Conservation (phyloP, 257 asterid species). For the Penstemon newberryi region DNA sequence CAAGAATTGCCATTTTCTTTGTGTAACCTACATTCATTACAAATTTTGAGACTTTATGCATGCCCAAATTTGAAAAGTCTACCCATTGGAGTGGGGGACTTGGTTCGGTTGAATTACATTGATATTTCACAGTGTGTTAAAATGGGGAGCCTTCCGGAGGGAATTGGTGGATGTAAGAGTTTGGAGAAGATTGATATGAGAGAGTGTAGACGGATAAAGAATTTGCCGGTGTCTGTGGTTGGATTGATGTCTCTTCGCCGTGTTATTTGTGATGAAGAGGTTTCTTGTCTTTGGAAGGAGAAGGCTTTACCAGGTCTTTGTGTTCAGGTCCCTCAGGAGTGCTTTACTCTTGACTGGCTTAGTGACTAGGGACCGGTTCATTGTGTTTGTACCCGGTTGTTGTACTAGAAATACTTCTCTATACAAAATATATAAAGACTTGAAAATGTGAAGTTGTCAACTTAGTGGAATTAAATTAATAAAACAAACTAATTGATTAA, state of each 20-base stretch:
- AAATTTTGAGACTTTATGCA: slow-evolving; percentile 62
- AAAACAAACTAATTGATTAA: too few relatives aligned
- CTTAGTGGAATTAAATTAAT: not conserved
- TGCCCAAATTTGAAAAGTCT: slow-evolving; percentile 70
- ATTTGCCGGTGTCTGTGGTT: slow-evolving; percentile 54
- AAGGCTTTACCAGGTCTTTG: slow-evolving; percentile 51
- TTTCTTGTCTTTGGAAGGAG: slow-evolving; percentile 67
- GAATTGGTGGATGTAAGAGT: slow-evolving; percentile 59
- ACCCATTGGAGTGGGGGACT: slow-evolving; percentile 52
- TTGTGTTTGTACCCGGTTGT: not conserved
- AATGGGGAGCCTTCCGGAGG: slow-evolving; percentile 68
- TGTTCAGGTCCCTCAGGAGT: slow-evolving; percentile 72
- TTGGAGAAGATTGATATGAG: slow-evolving; percentile 91
- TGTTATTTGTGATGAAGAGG: slow-evolving; percentile 77
- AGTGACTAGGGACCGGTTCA: slow-evolving; percentile 37
- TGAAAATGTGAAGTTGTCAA: not conserved
- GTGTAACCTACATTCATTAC: slow-evolving; percentile 50
- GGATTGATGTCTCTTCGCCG: slow-evolving; percentile 43
- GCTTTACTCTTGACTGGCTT: slow-evolving; percentile 81
- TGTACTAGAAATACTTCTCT: not conserved
- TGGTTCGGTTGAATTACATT: slow-evolving; percentile 53
- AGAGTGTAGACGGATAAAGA: slow-evolving; percentile 62
- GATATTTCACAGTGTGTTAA: slow-evolving; percentile 78
- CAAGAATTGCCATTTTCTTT: slow-evolving; percentile 61
- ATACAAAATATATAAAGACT: not conserved